phyloP scores from a whole-genome alignment of 1,284 basidiomycete species.

The Naganishia cerealis region DNA sequence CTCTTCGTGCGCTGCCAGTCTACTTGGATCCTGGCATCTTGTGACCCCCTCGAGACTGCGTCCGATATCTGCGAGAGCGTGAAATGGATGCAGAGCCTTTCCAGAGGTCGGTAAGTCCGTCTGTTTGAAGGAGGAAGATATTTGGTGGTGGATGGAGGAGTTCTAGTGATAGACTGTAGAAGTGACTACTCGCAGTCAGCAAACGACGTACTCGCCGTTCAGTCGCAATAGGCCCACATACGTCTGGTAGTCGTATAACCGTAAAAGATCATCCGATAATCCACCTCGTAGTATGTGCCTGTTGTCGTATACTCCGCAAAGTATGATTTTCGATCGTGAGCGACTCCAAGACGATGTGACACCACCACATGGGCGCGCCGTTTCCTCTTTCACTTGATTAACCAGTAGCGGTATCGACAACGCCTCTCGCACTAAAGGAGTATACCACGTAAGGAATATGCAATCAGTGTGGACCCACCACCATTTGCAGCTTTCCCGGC shows the following conservation, averaged over 20 bases:
- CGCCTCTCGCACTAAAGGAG: conserved; percentile 84
- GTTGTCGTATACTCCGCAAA: conserved; percentile 74
- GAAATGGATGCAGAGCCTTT: conserved; percentile 35
- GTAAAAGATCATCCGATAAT: conserved; percentile 80
- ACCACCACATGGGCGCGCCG: conserved; percentile 55
- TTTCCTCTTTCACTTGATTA: conserved; percentile 58
- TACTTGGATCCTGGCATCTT: background rate
- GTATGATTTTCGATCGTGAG: conserved; percentile 72
- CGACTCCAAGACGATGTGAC: background rate
- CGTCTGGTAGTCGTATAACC: conserved; percentile 66
- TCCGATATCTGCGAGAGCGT: background rate
- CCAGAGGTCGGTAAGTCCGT: conserved; percentile 34
- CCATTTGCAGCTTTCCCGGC: background rate
- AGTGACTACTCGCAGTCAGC: conserved; percentile 54
- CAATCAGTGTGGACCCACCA: background rate
- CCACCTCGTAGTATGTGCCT: conserved; percentile 85
- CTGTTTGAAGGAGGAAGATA: conserved; percentile 56
- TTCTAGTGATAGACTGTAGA: conserved; percentile 57
- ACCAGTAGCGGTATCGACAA: conserved; percentile 69
- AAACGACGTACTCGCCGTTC: background rate
- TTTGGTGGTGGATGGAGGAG: conserved; percentile 60
- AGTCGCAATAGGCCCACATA: conserved; percentile 21
- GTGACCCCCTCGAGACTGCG: conserved; percentile 14
- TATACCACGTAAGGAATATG: conserved; percentile 70
- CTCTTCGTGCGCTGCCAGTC: background rate